Base-by-base conservation (phyloP, 2,329 filamentous ascomycete genomes). In the Aspergillus spinulosporus region DNA sequence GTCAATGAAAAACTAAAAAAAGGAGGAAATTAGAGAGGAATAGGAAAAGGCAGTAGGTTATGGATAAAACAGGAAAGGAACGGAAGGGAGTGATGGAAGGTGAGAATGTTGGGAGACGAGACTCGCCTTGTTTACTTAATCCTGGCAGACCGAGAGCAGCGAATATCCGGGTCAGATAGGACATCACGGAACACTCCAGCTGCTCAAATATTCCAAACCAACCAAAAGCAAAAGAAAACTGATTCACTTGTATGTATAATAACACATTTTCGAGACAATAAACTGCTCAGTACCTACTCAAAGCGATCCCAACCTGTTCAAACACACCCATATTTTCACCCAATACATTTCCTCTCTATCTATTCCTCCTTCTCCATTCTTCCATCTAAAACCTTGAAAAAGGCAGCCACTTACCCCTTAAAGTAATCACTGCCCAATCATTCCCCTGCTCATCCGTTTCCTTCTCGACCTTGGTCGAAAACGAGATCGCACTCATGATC, bases 401-500 rank as follows among this genome's bases (percentile, higher is more conserved):
- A n/a, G 78, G 78, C 58, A 80, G 54, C 90, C 90, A 94, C 79
- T 94, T 94, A 29, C 90, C 90, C 65, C 87, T 84, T 66, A 92
- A 68, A 2, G 89, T 92, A 64, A 96, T 95, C 64, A 92, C 86
- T 3, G 88, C 91, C 91, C 91, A 96, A 5, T 88, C 80, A 52
- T 84, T 82, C 3, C 92, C 92, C 66, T 89, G 84, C 59, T 88
- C 85, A 72, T 97, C 93, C 1, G 87, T 86, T 82, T 97, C 93
- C 83, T 95, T 96, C 73, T 97, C 91, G 2, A 97, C 89, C 69
- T 91, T 91, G 0, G 91, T 96, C 51, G 86, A 89, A 74, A 96
- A 97, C 12, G 86, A 86, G 69, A 97, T 96, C 1, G 92, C 93
- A 70, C 91, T 96, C 93, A 97, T 97, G 69, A 97, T 97, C 1